Conservation (phyloP, 2,329 filamentous ascomycete genomes). For the Cryphonectria carpinicola region DNA sequence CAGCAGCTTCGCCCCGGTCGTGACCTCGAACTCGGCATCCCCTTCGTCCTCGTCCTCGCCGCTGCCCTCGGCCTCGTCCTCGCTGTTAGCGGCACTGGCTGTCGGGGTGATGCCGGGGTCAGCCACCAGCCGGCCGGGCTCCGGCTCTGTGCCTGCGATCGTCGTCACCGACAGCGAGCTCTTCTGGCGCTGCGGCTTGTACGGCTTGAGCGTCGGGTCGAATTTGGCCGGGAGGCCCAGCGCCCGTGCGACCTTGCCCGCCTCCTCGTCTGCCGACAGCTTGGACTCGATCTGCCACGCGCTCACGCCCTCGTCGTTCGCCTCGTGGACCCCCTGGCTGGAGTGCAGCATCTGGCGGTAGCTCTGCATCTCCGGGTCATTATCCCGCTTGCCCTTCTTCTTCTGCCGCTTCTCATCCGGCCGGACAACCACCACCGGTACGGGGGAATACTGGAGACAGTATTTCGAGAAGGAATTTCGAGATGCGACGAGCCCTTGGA, state of each 20-base stretch:
- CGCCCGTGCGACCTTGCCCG: conserved; percentile 65
- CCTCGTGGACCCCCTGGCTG: conserved; percentile 59
- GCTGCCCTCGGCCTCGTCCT: conserved; percentile 29
- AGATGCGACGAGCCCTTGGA: conserved; percentile 80
- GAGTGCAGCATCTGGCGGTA: conserved; percentile 79
- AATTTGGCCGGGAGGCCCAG: conserved; percentile 65
- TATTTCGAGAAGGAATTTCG: conserved; percentile 90
- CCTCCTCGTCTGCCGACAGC: conserved; percentile 64
- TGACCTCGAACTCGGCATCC: conserved; percentile 49
- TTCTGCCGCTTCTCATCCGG: conserved; percentile 86
- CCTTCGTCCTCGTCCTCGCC: conserved; percentile 48
- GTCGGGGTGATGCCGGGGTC: conserved; percentile 29
- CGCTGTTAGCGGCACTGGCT: conserved; percentile 32
- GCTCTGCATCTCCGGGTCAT: conserved; percentile 74
- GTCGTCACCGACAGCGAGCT: conserved; percentile 36
- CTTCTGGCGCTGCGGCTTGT: conserved; percentile 38
- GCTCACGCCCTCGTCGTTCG: conserved; percentile 57
- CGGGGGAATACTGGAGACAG: conserved; percentile 89
- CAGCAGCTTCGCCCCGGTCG: conserved; percentile 44
- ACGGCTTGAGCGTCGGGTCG: conserved; percentile 65
- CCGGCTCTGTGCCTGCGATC: conserved; percentile 16
- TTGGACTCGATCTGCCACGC: conserved; percentile 59
- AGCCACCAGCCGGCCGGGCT: conserved; percentile 29
- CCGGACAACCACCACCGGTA: conserved; percentile 90
- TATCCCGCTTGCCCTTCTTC: conserved; percentile 83